phyloP scores from a whole-genome alignment of 306 rosid genomes.

The Medicago arabica region DNA sequence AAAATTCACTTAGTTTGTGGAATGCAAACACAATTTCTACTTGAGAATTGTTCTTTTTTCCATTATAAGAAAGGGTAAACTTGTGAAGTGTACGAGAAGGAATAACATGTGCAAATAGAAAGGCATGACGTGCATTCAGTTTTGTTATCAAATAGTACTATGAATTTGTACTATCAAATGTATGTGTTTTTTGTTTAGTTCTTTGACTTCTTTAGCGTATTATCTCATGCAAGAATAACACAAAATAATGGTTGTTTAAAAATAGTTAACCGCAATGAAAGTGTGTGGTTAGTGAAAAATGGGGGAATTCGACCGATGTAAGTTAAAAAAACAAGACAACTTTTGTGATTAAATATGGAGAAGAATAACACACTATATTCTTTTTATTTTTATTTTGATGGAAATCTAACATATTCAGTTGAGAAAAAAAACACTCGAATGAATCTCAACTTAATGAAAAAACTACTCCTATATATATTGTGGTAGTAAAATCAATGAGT shows the following conservation, averaged over 20 bases:
- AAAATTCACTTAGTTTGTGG: conserved; percentile 5
- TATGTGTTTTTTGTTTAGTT: too few relatives aligned
- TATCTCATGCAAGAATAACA: background rate
- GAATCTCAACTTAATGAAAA: too few relatives aligned
- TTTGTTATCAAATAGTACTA: background rate
- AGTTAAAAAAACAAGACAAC: too few relatives aligned
- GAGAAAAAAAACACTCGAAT: too few relatives aligned
- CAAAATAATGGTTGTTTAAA: too few relatives aligned
- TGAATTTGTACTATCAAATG: background rate
- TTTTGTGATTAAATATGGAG: too few relatives aligned
- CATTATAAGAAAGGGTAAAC: background rate
- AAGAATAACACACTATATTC: background rate
- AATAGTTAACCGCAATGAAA: too few relatives aligned
- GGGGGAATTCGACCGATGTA: too few relatives aligned
- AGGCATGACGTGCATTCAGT: background rate
- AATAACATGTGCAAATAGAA: background rate
- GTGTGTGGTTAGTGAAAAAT: too few relatives aligned
- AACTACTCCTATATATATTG: background rate
- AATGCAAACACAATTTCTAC: conserved; percentile 10
- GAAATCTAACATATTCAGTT: too few relatives aligned
- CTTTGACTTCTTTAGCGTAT: background rate
- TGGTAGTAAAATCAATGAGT: background rate
- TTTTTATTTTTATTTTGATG: too few relatives aligned
- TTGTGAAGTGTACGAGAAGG: background rate
- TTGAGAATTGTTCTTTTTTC: background rate